These are phyloP conservation scores for Polygonum aviculare DNA, from an alignment of 148 eudicot genomes.

Conservation along the genomic window DNA sequence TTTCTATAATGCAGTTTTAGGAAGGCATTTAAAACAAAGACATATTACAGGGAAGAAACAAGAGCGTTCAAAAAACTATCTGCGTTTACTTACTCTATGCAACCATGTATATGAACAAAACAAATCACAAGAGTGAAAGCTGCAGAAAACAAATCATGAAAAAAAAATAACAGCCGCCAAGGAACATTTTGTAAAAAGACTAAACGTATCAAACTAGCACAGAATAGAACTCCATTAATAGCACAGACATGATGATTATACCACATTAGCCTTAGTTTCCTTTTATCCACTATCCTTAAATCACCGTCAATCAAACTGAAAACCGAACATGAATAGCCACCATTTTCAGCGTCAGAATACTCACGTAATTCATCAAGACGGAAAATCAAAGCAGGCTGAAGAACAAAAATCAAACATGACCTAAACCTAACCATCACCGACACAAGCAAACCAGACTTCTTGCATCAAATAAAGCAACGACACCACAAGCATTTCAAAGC, in stretches of 20 bases:
- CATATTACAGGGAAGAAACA: not conserved
- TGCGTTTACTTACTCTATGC: no score
- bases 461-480: not conserved
- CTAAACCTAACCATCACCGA: not conserved
- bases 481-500: no score
- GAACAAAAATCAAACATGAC: not conserved
- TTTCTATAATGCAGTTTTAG: not conserved
- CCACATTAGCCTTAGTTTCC: not conserved
- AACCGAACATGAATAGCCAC: not conserved
- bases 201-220: not conserved
- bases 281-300: not conserved
- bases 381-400: not conserved
- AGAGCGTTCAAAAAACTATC: not conserved
- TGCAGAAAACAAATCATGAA: not conserved
- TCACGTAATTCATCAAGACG: not conserved
- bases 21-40: not conserved
- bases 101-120: no score
- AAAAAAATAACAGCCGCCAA: not conserved
- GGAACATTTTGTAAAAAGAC: not conserved
- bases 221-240: not conserved
- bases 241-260: not conserved
- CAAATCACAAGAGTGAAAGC: not conserved
- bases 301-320: not conserved
- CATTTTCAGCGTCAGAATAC: not conserved
- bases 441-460: not conserved